Percentiles rank a stretch among this genome's conserved stretches.
Conservation (phyloP, 148 eudicot species). For the Limonium bicolor region DNA sequence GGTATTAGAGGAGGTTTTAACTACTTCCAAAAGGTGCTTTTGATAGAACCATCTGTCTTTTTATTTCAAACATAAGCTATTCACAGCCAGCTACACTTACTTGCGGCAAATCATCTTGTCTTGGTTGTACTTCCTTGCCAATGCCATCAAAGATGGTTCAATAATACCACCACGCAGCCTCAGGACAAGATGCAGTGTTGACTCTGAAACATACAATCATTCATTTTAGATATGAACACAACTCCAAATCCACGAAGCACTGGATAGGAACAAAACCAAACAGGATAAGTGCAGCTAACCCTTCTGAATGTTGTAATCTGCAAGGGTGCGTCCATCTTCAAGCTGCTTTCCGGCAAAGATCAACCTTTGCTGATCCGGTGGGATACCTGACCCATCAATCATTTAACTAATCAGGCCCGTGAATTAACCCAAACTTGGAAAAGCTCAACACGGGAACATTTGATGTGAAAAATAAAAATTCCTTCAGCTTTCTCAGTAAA, state of each 20-base stretch:
- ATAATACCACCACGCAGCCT: conserved; percentile 43
- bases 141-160: conserved; percentile 38
- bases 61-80: not conserved
- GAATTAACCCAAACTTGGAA: conserved; percentile 1
- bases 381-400: conserved; percentile 5
- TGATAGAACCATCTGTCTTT: not conserved
- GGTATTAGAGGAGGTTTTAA: too few species aligned
- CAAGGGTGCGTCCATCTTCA: too few species aligned
- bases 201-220: conserved; percentile 16
- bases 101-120: conserved; percentile 44
- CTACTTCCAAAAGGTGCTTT: too few species aligned
- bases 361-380: too few species aligned
- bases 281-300: not conserved
- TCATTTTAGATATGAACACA: not conserved
- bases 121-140: conserved; percentile 35
- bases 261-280: not conserved
- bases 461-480: not conserved
- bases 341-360: too few species aligned
- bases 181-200: conserved; percentile 35
- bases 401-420: conserved; percentile 2
- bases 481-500: too few species aligned
- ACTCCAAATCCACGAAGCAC: not conserved
- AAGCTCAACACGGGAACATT: not conserved
- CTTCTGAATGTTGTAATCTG: conserved; percentile 10
- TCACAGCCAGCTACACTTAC: conserved; percentile 9